Base-by-base conservation (phyloP, 192 early-diverging fungal species). In the Haplosporangium gracile region DNA sequence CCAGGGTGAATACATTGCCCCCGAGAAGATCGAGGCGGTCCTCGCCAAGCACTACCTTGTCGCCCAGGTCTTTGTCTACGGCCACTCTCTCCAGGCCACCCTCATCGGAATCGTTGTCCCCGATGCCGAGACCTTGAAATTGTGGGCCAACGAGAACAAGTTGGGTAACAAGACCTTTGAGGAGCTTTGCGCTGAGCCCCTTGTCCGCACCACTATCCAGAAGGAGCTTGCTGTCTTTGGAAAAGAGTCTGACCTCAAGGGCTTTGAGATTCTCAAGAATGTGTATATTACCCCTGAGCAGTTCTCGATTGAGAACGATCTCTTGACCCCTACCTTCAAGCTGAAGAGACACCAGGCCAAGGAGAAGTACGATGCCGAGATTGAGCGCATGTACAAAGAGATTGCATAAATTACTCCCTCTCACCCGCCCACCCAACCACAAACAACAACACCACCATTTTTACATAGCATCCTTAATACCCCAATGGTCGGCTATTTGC, bases 1-100 rank as follows among this genome's bases (percentile, higher is more conserved):
- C 34, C 96, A 97, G 87, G 98, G 98, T 71, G 97, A 97, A 89
- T 98, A 97, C 82, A 92, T 99, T 80, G 97, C 97, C 8, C 97
- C 97, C 34, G 98, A 99, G 85, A 97, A 97, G 87, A 92, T 98
- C 57, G 98, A 99, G 87, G 92, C 91, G 63, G 90, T 95, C 15
- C 96, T 95, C 85, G 88, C 88, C 71, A 95, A 95, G 85, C 90
- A 94, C 89, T 88, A 88, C 74, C 88, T 96, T 39, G 89, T 98
- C 11, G 92, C 95, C 40, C 97, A 99, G 90, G 90, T 95, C 55
- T 98, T 95, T 89, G 95, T 99, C 22, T 94, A 99, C 89, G 98
- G 98, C 74, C 96, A 99, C 82, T 96, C 95, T 45, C 89, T 98
- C 70, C 93, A 96, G 91, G 91, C 92, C 55, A 91, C 92, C 76